phyloP scores from a whole-genome alignment of 768 basidiomycete genomes.

The Pleurotus djamor region DNA sequence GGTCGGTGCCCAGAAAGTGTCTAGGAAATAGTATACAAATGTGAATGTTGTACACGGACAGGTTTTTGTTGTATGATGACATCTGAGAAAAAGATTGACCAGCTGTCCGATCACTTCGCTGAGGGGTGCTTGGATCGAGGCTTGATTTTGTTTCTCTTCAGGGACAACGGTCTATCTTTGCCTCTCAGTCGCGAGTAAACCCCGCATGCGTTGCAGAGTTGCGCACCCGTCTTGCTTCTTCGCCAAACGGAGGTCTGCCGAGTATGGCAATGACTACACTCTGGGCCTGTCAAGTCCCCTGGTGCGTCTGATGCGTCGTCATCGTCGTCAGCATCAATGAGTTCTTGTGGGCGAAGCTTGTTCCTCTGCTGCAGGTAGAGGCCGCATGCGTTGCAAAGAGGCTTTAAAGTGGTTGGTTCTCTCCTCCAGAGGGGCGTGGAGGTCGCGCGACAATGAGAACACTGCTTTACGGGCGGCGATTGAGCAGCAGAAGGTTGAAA shows the following conservation, averaged over 20 bases:
- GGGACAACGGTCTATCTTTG: conserved; percentile 40
- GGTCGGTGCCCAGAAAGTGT: no score
- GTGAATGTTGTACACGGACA: no score
- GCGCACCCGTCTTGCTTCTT: conserved; percentile 45
- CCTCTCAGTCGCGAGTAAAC: conserved; percentile 46
- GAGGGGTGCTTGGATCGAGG: conserved; percentile 43
- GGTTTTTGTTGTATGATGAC: no score
- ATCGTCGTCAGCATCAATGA: conserved; percentile 45
- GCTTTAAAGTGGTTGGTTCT: conserved; percentile 41
- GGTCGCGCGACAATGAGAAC: conserved; percentile 46
- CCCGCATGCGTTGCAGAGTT: conserved; percentile 51
- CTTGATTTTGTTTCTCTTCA: conserved; percentile 46
- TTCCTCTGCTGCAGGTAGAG: conserved; percentile 46
- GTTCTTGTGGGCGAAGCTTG: conserved; percentile 44
- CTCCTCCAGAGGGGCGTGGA: conserved; percentile 48
- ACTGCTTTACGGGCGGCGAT: conserved; percentile 23
- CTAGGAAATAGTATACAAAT: no score
- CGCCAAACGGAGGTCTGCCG: conserved; percentile 51
- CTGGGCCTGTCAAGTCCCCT: conserved; percentile 40
- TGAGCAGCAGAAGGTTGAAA: not conserved
- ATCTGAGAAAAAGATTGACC: not conserved
- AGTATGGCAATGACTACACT: conserved; percentile 48
- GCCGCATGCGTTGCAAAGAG: conserved; percentile 47
- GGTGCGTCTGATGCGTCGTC: conserved; percentile 37
- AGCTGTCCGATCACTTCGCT: conserved; percentile 12